Evolutionary conservation across 1,284 basidiomycete species (phyloP).

Genomic region (Trametes hirsuta): DNA sequence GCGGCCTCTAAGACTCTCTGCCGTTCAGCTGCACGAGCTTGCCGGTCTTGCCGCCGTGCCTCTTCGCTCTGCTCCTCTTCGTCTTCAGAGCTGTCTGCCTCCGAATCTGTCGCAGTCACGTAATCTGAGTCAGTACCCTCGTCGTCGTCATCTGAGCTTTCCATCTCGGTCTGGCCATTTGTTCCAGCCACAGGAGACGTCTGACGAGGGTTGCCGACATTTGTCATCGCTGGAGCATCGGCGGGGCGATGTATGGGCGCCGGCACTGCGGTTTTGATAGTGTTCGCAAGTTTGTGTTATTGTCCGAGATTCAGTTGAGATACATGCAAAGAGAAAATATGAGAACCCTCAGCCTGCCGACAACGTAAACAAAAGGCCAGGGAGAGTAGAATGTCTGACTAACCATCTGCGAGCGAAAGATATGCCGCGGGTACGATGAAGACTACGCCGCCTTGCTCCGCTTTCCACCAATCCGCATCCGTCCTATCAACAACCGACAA

Average conservation of each 20-base stretch:
- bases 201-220: not conserved
- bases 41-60: constrained; percentile 55
- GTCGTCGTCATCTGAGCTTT: constrained; percentile 34
- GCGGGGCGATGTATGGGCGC: not conserved
- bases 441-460: constrained; percentile 80
- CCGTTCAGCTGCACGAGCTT: constrained; percentile 75
- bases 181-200: not conserved
- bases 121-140: constrained; percentile 46
- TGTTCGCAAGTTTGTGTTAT: constrained; percentile 22
- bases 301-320: constrained; percentile 34
- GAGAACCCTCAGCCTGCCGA: constrained; percentile 72
- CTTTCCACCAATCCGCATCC: constrained; percentile 94
- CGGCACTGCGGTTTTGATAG: constrained; percentile 12
- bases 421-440: constrained; percentile 91
- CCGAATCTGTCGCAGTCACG: constrained; percentile 58
- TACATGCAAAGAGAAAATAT: constrained; percentile 53
- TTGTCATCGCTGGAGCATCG: not conserved
- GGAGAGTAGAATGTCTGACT: constrained; percentile 56
- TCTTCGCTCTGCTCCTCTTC: constrained; percentile 45
- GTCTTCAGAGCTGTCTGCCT: constrained; percentile 46
- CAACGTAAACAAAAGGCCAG: constrained; percentile 63
- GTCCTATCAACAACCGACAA: constrained; percentile 79
- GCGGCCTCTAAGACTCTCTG: constrained; percentile 85
- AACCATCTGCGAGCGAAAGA: constrained; percentile 84
- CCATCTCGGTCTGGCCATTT: not conserved